Base-by-base conservation (phyloP, 352 stramenopile genomes). In the Phytopythium boreale region DNA sequence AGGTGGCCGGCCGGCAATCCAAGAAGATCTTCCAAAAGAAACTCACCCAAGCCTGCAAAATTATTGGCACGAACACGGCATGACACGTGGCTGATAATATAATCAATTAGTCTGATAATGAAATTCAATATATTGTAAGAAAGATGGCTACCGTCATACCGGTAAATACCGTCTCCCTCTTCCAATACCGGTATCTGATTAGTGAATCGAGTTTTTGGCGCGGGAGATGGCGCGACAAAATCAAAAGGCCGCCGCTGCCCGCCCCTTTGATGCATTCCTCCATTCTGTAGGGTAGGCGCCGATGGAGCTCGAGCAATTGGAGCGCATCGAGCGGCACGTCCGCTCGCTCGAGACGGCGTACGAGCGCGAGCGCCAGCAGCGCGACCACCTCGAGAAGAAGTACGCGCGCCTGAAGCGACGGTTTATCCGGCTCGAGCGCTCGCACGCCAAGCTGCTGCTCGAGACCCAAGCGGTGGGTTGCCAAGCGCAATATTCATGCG, bases 361-460 rank as follows among this genome's bases (percentile, higher is more conserved):
- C 49, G 60, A 77, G 52, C 68, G 75, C 22, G 80, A 89, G 72
- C 69, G 75, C 3, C 67, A 72, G 43, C 77, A 84, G 50, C 76
- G 81, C 50, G 75, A 87, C 37, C 43, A 76, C 27, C 58, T 89
- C 19, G 76, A 89, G 61, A 82, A 84, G 62, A 92, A 92, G 66
- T 92, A 92, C 56, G 70, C 72, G 49, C 77, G 77, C 2, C 69
- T 92, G 61, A 92, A 92, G 64, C 79, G 83, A 9, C 74, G 71
- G 41, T 90, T 88, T 66, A 67, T 86, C 51, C 79, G 77, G 12
- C 72, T 91, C 39, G 79, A 91, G 69, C 80, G 71, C 24, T 67
- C 73, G 20, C 78, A 88, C 63, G 64, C 67, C 34, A 75, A 79
- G 46, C 61, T 82, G 52, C 44, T 87, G 51, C 63, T 75, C 50